These are phyloP conservation scores for Carallia pectinifolia DNA, from an alignment of 345 rosid genomes.

Conservation along the genomic window DNA sequence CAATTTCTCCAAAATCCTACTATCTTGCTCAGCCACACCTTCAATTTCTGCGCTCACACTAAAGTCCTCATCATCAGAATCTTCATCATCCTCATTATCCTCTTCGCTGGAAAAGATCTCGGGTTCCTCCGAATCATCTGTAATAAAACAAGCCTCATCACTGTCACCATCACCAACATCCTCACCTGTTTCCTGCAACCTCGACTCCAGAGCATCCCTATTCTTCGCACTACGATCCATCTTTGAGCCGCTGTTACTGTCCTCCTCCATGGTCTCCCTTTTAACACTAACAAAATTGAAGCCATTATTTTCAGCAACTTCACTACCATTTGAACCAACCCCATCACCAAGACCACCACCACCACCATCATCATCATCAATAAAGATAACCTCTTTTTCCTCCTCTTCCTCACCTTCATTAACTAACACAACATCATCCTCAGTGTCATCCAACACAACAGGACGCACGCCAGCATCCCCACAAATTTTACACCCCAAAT, in stretches of 20 bases:
- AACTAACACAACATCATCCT: not conserved
- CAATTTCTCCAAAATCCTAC: not conserved
- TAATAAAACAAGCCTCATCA: not conserved
- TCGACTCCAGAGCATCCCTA: not conserved
- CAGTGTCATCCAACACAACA: not conserved
- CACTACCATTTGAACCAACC: not conserved
- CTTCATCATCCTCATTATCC: slow-evolving; percentile 10
- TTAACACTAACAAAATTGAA: not conserved
- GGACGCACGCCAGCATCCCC: not conserved
- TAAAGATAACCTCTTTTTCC: not conserved
- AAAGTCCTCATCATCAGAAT: slow-evolving; percentile 16
- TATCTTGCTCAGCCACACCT: not conserved
- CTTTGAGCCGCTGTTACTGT: not conserved
- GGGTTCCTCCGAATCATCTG: slow-evolving; percentile 3
- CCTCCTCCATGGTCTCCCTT: not conserved
- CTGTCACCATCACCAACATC: not conserved
- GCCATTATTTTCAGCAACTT: slow-evolving; percentile 2
- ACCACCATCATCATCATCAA: not conserved
- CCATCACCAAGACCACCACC: not conserved
- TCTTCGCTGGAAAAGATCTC: slow-evolving; percentile 9
- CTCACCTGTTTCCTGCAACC: not conserved
- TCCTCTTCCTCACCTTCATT: not conserved
- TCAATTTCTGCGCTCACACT: not conserved
- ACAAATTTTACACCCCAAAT: not conserved
- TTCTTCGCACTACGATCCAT: not conserved